Evolutionary conservation across 768 basidiomycete genomes (phyloP), one percentile per base, ranked within the genome.

Genomic region (Candolleomyces aberdarensis): DNA sequence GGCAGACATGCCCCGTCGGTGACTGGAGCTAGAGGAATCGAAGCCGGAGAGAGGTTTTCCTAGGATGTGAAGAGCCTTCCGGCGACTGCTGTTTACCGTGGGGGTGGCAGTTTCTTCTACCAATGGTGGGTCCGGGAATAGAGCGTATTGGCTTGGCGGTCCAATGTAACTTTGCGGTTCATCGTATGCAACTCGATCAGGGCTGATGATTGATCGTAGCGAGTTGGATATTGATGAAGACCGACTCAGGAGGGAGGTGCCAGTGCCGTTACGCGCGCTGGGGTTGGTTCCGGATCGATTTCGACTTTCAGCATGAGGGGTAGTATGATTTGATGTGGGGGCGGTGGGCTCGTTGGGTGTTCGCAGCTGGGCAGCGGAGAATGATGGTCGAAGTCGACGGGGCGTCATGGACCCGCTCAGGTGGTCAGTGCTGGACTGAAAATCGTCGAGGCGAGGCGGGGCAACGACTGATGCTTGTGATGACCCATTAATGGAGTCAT

Each of bases 351-450:
- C 76, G n/a, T 81, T 75, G 10, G 75, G 74, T 15, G 79, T 83
- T 60, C 90, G 81, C 44, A 92, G 75, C 66, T 92, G 91, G 13
- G 88, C 88, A 56, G 91, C 90, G 69, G 91, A 92, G 64, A 84
- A 81, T 20, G 91, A 92, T 15, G 90, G 87, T 56, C 91, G 81
- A 60, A 92, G 69, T 64, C 78, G 80, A 67, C 88, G 79, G 31
- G 87, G 85, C 19, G 84, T 85, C 57, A 82, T 77, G 54, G 85
- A 77, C 5, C 87, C 80, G 50, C 77, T 76, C 39, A 73, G 74
- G 14, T 82, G 70, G 49, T 79, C 75, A 53, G 79, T 75, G 54
- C 85, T 71, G 6, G 80, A 75, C 46, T 79, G 76, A 55, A 85
- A 74, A 62, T 84, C 81, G 68, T 87, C 87, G 22, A 78, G 83